Percentiles rank a stretch among this genome's conserved stretches.
These are phyloP conservation scores for Anastatica hierochuntica DNA, from an alignment of 345 rosid genomes.

Conservation along the genomic window DNA sequence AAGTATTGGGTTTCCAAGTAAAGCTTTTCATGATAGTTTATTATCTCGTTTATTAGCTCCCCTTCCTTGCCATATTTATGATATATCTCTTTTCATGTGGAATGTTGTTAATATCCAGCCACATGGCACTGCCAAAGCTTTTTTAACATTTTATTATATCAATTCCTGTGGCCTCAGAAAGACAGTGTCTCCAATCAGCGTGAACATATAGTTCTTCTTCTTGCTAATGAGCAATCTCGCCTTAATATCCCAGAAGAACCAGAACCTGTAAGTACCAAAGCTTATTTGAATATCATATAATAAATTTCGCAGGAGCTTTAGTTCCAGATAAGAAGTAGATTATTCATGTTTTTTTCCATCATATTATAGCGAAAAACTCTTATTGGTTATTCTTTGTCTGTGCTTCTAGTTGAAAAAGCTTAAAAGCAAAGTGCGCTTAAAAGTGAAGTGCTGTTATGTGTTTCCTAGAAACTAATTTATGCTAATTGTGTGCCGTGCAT, in stretches of 20 bases:
- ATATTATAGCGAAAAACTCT: not conserved
- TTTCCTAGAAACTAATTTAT: too few species aligned
- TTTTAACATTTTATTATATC: not conserved
- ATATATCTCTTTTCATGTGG: too few species aligned
- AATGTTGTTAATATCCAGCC: too few species aligned
- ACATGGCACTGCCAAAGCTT: not conserved
- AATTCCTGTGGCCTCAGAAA: conserved; percentile 43
- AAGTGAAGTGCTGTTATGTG: too few species aligned
- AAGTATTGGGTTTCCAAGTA: too few species aligned
- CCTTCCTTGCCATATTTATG: too few species aligned
- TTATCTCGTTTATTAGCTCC: too few species aligned
- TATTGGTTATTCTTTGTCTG: not conserved
- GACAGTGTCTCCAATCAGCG: conserved; percentile 95
- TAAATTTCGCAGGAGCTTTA: not conserved
- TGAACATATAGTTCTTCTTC: conserved; percentile 87
- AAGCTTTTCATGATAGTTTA: too few species aligned
- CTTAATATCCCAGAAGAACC: conserved; percentile 51
- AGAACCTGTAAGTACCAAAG: conserved; percentile 58
- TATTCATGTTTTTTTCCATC: too few species aligned
- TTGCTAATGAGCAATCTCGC: conserved; percentile 85
- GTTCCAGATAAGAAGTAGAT: not conserved
- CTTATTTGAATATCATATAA: too few species aligned
- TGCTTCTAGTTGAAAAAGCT: too few species aligned
- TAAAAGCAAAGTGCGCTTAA: too few species aligned
- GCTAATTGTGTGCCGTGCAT: conserved; percentile 4